Conservation (phyloP, 768 basidiomycete species). For the Cytidiella melzeri region DNA sequence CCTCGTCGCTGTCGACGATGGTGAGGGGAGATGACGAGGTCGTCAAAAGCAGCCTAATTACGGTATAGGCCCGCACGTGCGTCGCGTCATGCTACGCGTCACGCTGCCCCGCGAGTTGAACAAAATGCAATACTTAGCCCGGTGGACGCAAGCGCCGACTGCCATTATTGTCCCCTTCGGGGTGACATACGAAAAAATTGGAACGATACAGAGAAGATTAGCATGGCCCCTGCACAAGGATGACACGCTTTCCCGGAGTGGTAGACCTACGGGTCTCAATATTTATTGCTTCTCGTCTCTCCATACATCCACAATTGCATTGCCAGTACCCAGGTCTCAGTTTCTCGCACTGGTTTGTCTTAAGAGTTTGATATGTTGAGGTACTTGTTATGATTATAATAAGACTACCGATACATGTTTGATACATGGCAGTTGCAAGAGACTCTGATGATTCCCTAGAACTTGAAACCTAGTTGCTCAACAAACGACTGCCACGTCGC, state of each 20-base stretch:
- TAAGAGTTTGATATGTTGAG: too few species aligned
- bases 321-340: too few species aligned
- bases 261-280: conserved; percentile 47
- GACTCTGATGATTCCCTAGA: too few species aligned
- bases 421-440: too few species aligned
- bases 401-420: too few species aligned
- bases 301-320: too few species aligned
- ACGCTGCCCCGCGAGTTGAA: conserved; percentile 11
- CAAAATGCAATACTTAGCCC: conserved; percentile 10
- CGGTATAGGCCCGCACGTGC: neutral
- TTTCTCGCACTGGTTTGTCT: too few species aligned
- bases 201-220: conserved; percentile 99
- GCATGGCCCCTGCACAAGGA: conserved; percentile 99
- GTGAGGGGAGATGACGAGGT: neutral
- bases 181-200: conserved; percentile 98
- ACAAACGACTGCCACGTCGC: conserved; percentile 63
- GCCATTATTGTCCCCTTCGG: conserved; percentile 63
- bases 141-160: too few species aligned
- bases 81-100: too few species aligned
- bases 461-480: conserved; percentile 53
- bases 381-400: too few species aligned
- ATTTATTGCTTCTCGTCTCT: conserved; percentile 25
- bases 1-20: neutral
- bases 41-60: too few species aligned
- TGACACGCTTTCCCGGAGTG: conserved; percentile 98